phyloP scores from a whole-genome alignment of 176 grass and related monocot species.

The Canna indica region DNA sequence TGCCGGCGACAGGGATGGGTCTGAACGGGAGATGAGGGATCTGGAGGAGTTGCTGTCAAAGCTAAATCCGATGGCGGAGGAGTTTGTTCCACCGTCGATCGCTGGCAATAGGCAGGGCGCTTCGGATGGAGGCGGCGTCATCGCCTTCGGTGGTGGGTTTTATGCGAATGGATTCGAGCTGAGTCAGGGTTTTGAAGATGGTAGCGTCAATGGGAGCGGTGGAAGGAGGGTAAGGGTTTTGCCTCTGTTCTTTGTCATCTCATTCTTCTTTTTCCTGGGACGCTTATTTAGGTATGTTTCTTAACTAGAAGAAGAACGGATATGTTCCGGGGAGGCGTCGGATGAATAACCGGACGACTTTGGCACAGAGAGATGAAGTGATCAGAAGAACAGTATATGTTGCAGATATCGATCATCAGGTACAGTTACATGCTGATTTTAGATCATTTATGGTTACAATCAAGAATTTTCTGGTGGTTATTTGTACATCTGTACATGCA shows the following conservation, averaged over 20 bases:
- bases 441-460: slow-evolving; percentile 17
- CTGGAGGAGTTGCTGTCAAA: slow-evolving; percentile 97
- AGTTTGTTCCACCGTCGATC: slow-evolving; percentile 85
- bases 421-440: slow-evolving; percentile 7
- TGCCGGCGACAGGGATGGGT: slow-evolving; percentile 1
- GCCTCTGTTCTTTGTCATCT: background rate
- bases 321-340: slow-evolving; percentile 52
- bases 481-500: background rate
- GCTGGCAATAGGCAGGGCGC: slow-evolving; percentile 7
- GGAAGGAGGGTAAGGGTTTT: slow-evolving; percentile 20
- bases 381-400: slow-evolving; percentile 92
- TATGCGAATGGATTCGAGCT: slow-evolving; percentile 31
- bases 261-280: background rate
- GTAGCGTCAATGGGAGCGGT: slow-evolving; percentile 20
- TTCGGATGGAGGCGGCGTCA: background rate
- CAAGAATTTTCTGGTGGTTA: background rate
- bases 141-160: slow-evolving; percentile 32
- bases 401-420: slow-evolving; percentile 95
- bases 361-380: slow-evolving; percentile 86
- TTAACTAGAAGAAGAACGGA: slow-evolving; percentile 51
- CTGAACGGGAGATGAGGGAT: slow-evolving; percentile 89
- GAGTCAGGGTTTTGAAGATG: slow-evolving; percentile 35
- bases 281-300: background rate
- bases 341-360: slow-evolving; percentile 61
- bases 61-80: slow-evolving; percentile 99